Evolutionary conservation across 306 rosid species (phyloP), one percentile per base, ranked within the genome.

Genomic region (Vigna trinervia): DNA sequence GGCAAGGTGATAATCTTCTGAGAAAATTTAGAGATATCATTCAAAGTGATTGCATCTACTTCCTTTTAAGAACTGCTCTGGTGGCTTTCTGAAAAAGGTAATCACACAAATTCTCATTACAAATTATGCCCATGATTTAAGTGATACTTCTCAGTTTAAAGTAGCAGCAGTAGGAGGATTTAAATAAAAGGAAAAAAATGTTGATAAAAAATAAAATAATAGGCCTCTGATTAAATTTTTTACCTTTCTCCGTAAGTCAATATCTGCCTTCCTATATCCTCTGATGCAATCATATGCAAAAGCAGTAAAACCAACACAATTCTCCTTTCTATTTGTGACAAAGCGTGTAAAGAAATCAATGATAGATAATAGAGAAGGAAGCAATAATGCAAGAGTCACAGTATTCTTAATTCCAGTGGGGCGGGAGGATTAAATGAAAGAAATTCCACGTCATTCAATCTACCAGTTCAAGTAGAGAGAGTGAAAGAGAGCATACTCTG

Each of bases 171-270:
- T 8, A 17, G 30, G 15, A 64, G 23, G 50, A 64, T 64, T 64
- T 38, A 38, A 64, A 3, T 17, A 12, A 4, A 63, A 8, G 9
- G 3, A n/a, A 4, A 9, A 32, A 34, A 17, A 19, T 64, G 48
- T 63, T 36, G 48, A 36, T 8, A 3, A n/a, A 2, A 22, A 11
- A 22, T 4, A 3, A 41, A 19, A 9, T 8, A 41, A 12, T 20
- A 45, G 57, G 0, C 4, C 39, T 12, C 19, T 20, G 22, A 58
- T 46, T 68, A 81, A 52, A 3, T 53, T 12, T 32, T 46, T 14
- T 81, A 92, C 97, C 97, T 90, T 77, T 88, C 89, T 80, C 97
- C 96, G 12, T 87, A 89, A 19, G 96, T 92, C 87, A 90, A 86
- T 78, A 92, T 80, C 83, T 92, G 96, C 71, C 96, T 85, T 23